Conservation (phyloP, 1,284 basidiomycete species). For the Sanguinoderma infundibulare region DNA sequence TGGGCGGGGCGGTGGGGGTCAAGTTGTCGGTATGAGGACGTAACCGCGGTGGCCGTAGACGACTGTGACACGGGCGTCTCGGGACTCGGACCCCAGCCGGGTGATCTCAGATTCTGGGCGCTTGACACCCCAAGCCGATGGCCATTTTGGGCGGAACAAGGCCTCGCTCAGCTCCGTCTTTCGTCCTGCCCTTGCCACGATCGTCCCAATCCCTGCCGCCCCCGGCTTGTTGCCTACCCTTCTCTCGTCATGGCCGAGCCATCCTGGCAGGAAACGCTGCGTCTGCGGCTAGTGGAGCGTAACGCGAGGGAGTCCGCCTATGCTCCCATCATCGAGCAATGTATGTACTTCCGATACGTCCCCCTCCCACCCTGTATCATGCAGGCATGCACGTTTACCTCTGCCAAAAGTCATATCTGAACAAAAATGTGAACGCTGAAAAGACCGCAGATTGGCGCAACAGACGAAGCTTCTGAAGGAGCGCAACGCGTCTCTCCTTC, state of each 20-base stretch:
- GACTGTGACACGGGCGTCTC: conserved; percentile 20
- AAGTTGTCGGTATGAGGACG: conserved; percentile 23
- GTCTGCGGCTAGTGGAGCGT: conserved; percentile 77
- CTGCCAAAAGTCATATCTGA: conserved; percentile 7
- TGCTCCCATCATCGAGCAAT: conserved; percentile 87
- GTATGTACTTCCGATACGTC: conserved; percentile 49
- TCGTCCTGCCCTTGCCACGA: conserved; percentile 13
- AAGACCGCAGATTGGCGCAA: conserved; percentile 88
- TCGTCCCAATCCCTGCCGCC: conserved; percentile 26
- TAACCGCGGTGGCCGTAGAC: conserved; percentile 22
- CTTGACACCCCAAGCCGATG: not conserved
- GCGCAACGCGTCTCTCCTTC: conserved; percentile 83
- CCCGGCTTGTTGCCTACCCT: conserved; percentile 17
- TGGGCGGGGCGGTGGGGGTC: conserved; percentile 17
- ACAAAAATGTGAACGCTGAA: conserved; percentile 36
- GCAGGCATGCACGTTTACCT: conserved; percentile 10
- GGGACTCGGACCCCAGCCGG: conserved; percentile 1
- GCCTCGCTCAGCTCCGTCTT: conserved; percentile 7
- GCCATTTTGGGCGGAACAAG: conserved; percentile 17
- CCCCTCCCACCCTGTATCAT: conserved; percentile 13
- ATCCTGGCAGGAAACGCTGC: conserved; percentile 78
- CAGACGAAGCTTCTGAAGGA: conserved; percentile 89
- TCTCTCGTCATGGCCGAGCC: conserved; percentile 70
- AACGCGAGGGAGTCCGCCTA: conserved; percentile 79
- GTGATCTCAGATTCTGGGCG: conserved; percentile 25